phyloP scores from a whole-genome alignment of 805 yeast species.

The Candida berthetii region DNA sequence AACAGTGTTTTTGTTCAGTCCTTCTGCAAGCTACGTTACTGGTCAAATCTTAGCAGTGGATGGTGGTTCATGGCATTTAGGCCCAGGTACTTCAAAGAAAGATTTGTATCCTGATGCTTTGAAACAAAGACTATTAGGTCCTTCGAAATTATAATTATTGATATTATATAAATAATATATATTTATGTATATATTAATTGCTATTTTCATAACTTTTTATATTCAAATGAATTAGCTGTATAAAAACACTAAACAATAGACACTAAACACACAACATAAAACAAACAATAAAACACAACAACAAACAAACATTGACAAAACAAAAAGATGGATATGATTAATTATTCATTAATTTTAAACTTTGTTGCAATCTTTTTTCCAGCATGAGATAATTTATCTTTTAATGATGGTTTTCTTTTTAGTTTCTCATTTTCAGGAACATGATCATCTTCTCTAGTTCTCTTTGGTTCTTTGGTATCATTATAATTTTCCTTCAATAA shows the following conservation, averaged over 20 bases:
- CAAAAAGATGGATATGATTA: no score
- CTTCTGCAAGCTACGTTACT: conserved; percentile 71
- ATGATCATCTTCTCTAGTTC: conserved; percentile 1
- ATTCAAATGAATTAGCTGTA: no score
- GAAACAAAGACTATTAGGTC: conserved; percentile 21
- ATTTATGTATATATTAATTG: not conserved
- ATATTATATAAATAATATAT: not conserved
- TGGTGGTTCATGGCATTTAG: conserved; percentile 88
- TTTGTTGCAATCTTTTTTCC: conserved; percentile 21
- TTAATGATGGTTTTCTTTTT: conserved; percentile 2
- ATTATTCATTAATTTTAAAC: conserved; percentile 2
- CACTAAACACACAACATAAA: no score
- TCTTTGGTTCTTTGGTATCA: conserved; percentile 9
- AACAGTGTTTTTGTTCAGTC: conserved; percentile 78
- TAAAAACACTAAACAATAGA: no score
- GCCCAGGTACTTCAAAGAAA: conserved; percentile 30
- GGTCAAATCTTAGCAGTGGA: conserved; percentile 82
- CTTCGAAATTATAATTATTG: conserved; percentile 28
- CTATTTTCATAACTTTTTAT: no score
- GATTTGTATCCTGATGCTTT: conserved; percentile 38
- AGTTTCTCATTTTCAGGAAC: conserved; percentile 3
- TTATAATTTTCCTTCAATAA: conserved; percentile 5
- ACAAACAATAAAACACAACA: no score
- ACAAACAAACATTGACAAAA: no score
- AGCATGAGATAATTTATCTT: conserved; percentile 16